Percentiles rank a stretch among this genome's conserved stretches.
These are phyloP conservation scores for Arabidopsis thaliana DNA, from an alignment of 345 rosid genomes.

Conservation along the genomic window TAIR10.1 NC_003070.9:9674501-9675000, in stretches of 20 bases:
- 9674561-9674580: constrained; percentile 45
- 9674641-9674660: constrained; percentile 86
- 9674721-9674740: constrained; percentile 62
- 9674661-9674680: constrained; percentile 74
- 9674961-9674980: constrained; percentile 83
- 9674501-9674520: constrained; percentile 82
- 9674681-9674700: constrained; percentile 77
- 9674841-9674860: constrained; percentile 74
- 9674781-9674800: constrained; percentile 70
- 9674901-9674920: constrained; percentile 66
- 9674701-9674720: constrained; percentile 70
- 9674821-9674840: constrained; percentile 72
- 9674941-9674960: constrained; percentile 76
- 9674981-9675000: constrained; percentile 70
- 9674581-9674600: constrained; percentile 79
- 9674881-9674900: constrained; percentile 79
- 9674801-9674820: constrained; percentile 78
- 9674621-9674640: constrained; percentile 61
- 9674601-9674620: constrained; percentile 71
- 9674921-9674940: constrained; percentile 66
- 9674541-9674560: constrained; percentile 80
- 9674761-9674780: constrained; percentile 72
- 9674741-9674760: constrained; percentile 64
- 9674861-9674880: constrained; percentile 78
- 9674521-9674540: constrained; percentile 78